phyloP scores from a whole-genome alignment of 495 filamentous ascomycete species.

The Penicillium paxilli region DNA sequence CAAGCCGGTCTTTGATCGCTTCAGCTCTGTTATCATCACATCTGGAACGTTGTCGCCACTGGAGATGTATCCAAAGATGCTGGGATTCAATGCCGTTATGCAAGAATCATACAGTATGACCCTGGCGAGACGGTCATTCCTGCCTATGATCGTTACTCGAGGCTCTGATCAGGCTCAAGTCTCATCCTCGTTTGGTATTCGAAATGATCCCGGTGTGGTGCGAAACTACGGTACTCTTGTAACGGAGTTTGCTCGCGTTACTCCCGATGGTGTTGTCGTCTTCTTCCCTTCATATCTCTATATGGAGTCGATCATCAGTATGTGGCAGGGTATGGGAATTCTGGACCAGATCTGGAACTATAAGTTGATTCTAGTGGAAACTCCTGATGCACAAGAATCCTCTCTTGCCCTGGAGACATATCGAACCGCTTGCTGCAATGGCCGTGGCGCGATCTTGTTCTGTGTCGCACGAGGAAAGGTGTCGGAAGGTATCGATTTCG shows the following conservation, averaged over 20 bases:
- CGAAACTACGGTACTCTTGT: slow-evolving; percentile 93
- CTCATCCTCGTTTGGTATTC: slow-evolving; percentile 86
- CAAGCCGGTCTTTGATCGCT: slow-evolving; percentile 95
- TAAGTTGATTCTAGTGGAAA: slow-evolving; percentile 97
- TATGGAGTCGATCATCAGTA: slow-evolving; percentile 98
- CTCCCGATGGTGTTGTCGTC: slow-evolving; percentile 95
- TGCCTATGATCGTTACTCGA: slow-evolving; percentile 96
- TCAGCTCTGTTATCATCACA: slow-evolving; percentile 97
- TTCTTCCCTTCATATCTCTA: slow-evolving; percentile 99
- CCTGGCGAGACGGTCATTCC: slow-evolving; percentile 88
- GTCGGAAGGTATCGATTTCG: slow-evolving; percentile 97
- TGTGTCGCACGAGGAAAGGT: slow-evolving; percentile 98
- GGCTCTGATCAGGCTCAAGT: slow-evolving; percentile 92
- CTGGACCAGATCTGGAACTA: slow-evolving; percentile 99
- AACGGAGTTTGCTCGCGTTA: slow-evolving; percentile 90
- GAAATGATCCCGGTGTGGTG: slow-evolving; percentile 91
- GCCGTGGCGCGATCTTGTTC: slow-evolving; percentile 86
- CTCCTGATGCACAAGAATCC: slow-evolving; percentile 95
- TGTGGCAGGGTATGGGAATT: slow-evolving; percentile 99
- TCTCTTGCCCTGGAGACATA: slow-evolving; percentile 95
- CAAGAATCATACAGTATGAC: slow-evolving; percentile 98
- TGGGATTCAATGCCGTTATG: slow-evolving; percentile 85
- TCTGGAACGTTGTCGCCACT: slow-evolving; percentile 95
- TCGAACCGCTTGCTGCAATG: slow-evolving; percentile 95
- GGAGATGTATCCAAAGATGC: slow-evolving; percentile 99